Percentiles rank a stretch among this genome's conserved stretches.
phyloP scores from a whole-genome alignment of 345 rosid species.

The Hirschfeldia incana region DNA sequence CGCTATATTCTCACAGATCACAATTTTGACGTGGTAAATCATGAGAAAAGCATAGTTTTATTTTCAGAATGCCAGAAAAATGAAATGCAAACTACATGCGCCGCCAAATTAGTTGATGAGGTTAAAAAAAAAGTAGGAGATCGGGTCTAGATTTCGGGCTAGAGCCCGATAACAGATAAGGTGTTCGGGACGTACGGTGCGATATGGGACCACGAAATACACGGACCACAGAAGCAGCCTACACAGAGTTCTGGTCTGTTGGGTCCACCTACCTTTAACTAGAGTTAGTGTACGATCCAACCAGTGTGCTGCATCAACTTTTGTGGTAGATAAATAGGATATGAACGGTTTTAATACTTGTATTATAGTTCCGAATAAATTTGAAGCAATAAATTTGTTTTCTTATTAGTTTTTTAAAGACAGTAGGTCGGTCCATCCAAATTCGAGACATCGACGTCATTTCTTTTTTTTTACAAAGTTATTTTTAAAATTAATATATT shows the following conservation, averaged over 20 bases:
- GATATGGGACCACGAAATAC: conserved; percentile 22
- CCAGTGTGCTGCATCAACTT: conserved; percentile 1
- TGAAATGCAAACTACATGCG: conserved; percentile 15
- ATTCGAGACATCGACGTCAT: background rate
- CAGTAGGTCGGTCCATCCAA: background rate
- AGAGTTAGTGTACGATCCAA: background rate
- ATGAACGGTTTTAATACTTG: background rate
- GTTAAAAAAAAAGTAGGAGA: conserved; percentile 8
- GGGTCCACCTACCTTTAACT: conserved; percentile 24
- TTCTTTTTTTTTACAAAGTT: background rate
- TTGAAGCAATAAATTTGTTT: background rate
- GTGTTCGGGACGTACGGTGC: conserved; percentile 17
- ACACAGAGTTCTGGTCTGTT: conserved; percentile 9
- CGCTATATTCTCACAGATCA: background rate
- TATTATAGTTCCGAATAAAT: background rate
- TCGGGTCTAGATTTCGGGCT: conserved; percentile 28
- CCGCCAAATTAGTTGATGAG: conserved; percentile 27
- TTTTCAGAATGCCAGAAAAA: background rate
- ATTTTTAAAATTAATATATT: background rate
- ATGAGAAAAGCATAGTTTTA: background rate
- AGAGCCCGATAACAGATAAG: conserved; percentile 5
- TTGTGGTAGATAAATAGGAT: background rate
- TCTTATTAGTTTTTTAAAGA: background rate
- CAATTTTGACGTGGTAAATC: conserved; percentile 16
- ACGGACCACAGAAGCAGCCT: conserved; percentile 23